These are phyloP conservation scores for Curvularia eragrostidis DNA, from an alignment of 2,329 filamentous ascomycete genomes.

Conservation along the genomic window DNA sequence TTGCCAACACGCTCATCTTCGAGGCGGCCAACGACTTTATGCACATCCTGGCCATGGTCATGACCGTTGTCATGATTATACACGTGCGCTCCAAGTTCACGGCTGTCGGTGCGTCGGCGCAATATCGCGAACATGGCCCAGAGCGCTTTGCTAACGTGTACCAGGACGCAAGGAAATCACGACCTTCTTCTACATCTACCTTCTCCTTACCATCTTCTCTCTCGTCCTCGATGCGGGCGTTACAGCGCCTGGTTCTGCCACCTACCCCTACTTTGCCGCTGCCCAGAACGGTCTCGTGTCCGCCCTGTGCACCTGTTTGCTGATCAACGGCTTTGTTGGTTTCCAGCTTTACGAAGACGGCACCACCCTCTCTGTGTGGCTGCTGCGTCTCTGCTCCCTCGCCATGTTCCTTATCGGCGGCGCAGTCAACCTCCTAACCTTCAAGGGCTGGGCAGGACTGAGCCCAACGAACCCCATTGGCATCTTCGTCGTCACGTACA, in stretches of 20 bases:
- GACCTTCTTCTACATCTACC: slow-evolving; percentile 96
- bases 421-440: slow-evolving; percentile 86
- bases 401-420: slow-evolving; percentile 87
- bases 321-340: slow-evolving; percentile 97
- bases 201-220: slow-evolving; percentile 86
- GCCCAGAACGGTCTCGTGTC: slow-evolving; percentile 85
- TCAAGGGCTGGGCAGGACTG: slow-evolving; percentile 88
- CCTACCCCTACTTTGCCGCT: slow-evolving; percentile 91
- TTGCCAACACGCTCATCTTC: slow-evolving; percentile 99
- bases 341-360: slow-evolving; percentile 99
- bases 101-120: slow-evolving; percentile 76
- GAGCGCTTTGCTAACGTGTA: slow-evolving; percentile 54
- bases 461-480: slow-evolving; percentile 85
- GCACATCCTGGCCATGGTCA: slow-evolving; percentile 86
- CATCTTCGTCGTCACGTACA: slow-evolving; percentile 88
- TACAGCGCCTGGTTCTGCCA: slow-evolving; percentile 77
- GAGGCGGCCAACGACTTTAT: slow-evolving; percentile 88
- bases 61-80: slow-evolving; percentile 97
- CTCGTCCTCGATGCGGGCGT: slow-evolving; percentile 93
- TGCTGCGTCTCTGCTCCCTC: slow-evolving; percentile 78
- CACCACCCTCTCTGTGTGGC: slow-evolving; percentile 91
- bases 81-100: slow-evolving; percentile 98
- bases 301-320: slow-evolving; percentile 82
- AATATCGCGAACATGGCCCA: slow-evolving; percentile 53
- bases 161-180: slow-evolving; percentile 73